These are phyloP conservation scores for Obba rivulosa DNA, from an alignment of 768 basidiomycete species.

Conservation along the genomic window DNA sequence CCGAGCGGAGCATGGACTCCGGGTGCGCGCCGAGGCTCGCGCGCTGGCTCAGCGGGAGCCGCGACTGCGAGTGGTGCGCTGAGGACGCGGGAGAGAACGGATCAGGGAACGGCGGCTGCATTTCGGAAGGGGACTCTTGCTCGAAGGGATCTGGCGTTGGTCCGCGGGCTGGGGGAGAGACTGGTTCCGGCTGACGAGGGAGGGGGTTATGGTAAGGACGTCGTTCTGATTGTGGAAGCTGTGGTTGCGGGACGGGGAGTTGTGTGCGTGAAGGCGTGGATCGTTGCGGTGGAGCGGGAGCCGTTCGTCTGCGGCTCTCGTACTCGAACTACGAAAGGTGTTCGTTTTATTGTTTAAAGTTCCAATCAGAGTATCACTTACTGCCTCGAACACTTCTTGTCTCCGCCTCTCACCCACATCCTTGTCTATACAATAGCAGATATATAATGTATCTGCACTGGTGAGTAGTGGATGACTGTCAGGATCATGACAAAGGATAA, in stretches of 20 bases:
- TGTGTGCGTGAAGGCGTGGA: background rate
- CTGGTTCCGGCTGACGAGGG: slow-evolving; percentile 4
- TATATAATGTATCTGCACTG: slow-evolving; percentile 60
- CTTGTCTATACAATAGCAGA: slow-evolving; percentile 64
- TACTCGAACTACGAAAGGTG: slow-evolving; percentile 44
- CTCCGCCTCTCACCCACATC: slow-evolving; percentile 45
- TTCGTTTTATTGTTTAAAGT: too few species aligned
- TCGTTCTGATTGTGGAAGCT: slow-evolving; percentile 4
- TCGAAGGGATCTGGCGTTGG: slow-evolving; percentile 25
- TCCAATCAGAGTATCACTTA: too few species aligned
- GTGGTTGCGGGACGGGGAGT: slow-evolving; percentile 6
- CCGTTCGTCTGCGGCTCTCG: slow-evolving; percentile 23
- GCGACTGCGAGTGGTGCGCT: slow-evolving; percentile 8
- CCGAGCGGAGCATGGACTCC: slow-evolving; percentile 5
- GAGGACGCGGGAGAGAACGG: slow-evolving; percentile 18
- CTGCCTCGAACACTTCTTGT: slow-evolving; percentile 51
- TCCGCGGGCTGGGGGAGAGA: slow-evolving; percentile 10
- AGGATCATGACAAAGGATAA: background rate
- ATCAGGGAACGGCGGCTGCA: slow-evolving; percentile 7
- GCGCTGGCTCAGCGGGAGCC: slow-evolving; percentile 12
- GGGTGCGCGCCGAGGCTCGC: slow-evolving; percentile 2
- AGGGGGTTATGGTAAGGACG: background rate
- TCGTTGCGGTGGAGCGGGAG: slow-evolving; percentile 11
- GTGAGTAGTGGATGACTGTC: background rate
- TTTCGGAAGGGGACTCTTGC: slow-evolving; percentile 11